These are phyloP conservation scores for Talaromyces sp. DNA, from an alignment of 2,329 filamentous ascomycete genomes.

Conservation along the genomic window DNA sequence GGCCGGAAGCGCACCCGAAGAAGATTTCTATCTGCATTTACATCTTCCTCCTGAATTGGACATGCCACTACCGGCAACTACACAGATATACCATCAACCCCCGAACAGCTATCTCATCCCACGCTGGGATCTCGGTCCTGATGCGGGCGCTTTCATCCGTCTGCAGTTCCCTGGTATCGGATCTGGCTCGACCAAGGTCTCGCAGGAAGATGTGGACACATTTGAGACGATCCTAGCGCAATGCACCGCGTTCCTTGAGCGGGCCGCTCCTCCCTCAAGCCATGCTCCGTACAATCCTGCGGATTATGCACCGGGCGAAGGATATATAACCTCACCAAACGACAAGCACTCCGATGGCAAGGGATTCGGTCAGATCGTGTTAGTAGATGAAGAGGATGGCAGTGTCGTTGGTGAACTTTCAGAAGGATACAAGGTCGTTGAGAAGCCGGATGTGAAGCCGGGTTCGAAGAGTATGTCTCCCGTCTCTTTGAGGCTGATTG, in stretches of 20 bases:
- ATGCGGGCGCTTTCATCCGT: conserved; percentile 84
- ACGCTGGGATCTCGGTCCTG: conserved; percentile 85
- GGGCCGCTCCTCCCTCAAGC: conserved; percentile 60
- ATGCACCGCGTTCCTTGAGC: conserved; percentile 91
- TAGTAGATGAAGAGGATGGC: conserved; percentile 93
- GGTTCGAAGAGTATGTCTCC: conserved; percentile 78
- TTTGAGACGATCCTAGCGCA: conserved; percentile 98
- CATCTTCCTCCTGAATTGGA: conserved; percentile 93
- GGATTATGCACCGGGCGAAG: conserved; percentile 74
- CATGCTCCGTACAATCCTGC: conserved; percentile 69
- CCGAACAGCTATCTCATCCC: conserved; percentile 91
- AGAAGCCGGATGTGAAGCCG: conserved; percentile 68
- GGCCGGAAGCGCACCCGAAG: conserved; percentile 58
- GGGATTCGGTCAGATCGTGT: conserved; percentile 65
- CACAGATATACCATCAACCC: conserved; percentile 95
- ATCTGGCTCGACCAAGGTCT: conserved; percentile 58
- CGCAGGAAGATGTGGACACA: conserved; percentile 90
- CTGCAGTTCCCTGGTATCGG: conserved; percentile 82
- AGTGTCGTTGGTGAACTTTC: conserved; percentile 90
- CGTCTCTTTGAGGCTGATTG: background rate
- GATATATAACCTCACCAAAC: conserved; percentile 54
- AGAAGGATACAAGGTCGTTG: conserved; percentile 74
- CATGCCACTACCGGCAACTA: conserved; percentile 86
- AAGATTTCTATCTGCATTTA: conserved; percentile 96
- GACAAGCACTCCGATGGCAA: background rate